Conservation (phyloP, 2,329 filamentous ascomycete species). For the Colletotrichum theobromicola region DNA sequence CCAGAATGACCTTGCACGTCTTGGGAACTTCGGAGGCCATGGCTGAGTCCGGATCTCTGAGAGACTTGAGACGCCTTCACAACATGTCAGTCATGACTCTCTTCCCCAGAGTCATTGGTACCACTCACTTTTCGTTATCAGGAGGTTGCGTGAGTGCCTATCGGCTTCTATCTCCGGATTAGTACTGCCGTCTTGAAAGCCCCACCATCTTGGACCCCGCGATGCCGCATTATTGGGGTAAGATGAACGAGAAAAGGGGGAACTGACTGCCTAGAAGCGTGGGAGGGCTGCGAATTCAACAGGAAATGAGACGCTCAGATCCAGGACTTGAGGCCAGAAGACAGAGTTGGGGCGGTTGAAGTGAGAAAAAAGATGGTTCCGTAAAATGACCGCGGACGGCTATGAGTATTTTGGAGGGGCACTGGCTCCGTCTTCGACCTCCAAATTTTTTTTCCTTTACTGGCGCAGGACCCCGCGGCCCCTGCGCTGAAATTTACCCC, state of each 20-base stretch:
- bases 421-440: slow-evolving; percentile 18
- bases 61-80: background rate
- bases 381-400: slow-evolving; percentile 1
- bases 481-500: slow-evolving; percentile 14
- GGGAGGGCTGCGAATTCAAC: background rate
- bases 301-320: background rate
- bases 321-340: background rate
- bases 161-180: slow-evolving; percentile 13
- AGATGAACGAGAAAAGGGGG: background rate
- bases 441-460: slow-evolving; percentile 16
- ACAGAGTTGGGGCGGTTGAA: background rate
- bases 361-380: background rate
- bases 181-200: slow-evolving; percentile 11
- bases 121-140: background rate
- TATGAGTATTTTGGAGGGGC: slow-evolving; percentile 18
- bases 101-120: background rate
- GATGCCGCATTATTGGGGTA: background rate
- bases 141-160: slow-evolving; percentile 3
- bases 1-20: slow-evolving; percentile 92
- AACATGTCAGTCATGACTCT: background rate
- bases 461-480: slow-evolving; percentile 18
- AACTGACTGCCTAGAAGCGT: background rate
- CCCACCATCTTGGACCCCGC: slow-evolving; percentile 20
- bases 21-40: slow-evolving; percentile 57
- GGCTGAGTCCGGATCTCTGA: background rate